phyloP scores from a whole-genome alignment of 2,329 filamentous ascomycete species.

The Colletotrichum sp. region DNA sequence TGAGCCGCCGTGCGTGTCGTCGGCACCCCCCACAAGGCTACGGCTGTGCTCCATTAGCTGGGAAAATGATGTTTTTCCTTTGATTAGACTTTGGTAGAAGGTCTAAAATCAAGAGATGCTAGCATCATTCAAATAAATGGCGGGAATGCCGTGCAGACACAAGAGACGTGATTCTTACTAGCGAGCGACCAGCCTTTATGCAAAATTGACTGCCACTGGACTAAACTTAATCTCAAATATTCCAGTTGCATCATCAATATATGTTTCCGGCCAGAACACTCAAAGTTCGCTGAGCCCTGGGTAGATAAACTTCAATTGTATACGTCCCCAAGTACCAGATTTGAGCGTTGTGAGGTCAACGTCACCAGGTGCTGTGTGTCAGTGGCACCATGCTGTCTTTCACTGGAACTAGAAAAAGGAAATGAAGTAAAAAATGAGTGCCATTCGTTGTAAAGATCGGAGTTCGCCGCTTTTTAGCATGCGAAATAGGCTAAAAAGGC shows the following conservation, averaged over 20 bases:
- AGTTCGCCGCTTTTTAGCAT: not conserved
- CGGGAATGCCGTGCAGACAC: rapidly evolving
- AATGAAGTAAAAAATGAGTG: rapidly evolving
- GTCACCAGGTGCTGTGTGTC: not conserved
- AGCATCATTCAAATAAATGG: rapidly evolving
- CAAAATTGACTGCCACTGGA: not conserved
- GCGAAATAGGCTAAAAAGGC: not conserved
- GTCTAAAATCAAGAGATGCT: not conserved
- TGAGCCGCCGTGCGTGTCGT: rapidly evolving
- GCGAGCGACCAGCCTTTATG: rapidly evolving
- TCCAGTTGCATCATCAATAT: rapidly evolving
- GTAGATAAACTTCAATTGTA: not conserved
- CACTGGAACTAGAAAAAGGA: too few species aligned
- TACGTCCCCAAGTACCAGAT: too few species aligned
- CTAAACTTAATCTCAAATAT: not conserved
- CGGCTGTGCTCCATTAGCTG: rapidly evolving
- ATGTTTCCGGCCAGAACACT: not conserved
- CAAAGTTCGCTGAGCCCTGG: rapidly evolving
- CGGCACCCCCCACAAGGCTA: rapidly evolving
- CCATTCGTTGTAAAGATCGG: too few species aligned
- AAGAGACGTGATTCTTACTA: not conserved
- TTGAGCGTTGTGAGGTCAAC: not conserved
- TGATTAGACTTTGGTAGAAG: not conserved
- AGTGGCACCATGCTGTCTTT: not conserved
- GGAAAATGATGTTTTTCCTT: rapidly evolving